These are phyloP conservation scores for Polygonum aviculare DNA, from an alignment of 148 eudicot species.

Conservation along the genomic window DNA sequence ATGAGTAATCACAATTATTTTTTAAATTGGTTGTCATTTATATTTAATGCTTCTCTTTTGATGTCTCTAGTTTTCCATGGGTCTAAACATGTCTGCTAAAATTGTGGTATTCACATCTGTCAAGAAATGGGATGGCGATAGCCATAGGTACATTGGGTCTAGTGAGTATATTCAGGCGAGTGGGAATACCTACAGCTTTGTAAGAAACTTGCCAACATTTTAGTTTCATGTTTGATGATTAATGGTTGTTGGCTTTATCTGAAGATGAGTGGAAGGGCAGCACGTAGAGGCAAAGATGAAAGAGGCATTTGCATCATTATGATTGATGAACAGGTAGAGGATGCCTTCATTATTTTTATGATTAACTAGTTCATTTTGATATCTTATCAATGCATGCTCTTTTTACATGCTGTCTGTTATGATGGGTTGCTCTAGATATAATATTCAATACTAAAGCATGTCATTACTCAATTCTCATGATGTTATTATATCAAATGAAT, in stretches of 20 bases:
- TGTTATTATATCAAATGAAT: background rate
- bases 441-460: background rate
- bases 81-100: slow-evolving; percentile 98
- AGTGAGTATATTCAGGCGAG: slow-evolving; percentile 99
- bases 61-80: slow-evolving; percentile 90
- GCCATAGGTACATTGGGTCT: slow-evolving; percentile 87
- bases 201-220: background rate
- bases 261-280: slow-evolving; percentile 99
- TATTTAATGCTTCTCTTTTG: background rate
- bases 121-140: slow-evolving; percentile 97
- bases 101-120: slow-evolving; percentile 95
- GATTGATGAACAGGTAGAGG: slow-evolving; percentile 86
- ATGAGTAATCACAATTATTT: background rate
- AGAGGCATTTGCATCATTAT: slow-evolving; percentile 95
- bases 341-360: background rate
- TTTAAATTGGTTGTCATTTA: background rate
- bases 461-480: background rate
- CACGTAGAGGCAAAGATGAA: slow-evolving; percentile 99
- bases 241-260: slow-evolving; percentile 8
- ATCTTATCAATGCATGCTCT: background rate
- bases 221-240: background rate
- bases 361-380: background rate
- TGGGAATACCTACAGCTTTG: slow-evolving; percentile 11
- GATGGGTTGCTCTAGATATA: background rate
- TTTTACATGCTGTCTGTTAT: background rate